A percentile compares a stretch with the other conserved stretches of the same genome.
phyloP scores from a whole-genome alignment of 2,329 filamentous ascomycete species.

The Macrophomina tecta region DNA sequence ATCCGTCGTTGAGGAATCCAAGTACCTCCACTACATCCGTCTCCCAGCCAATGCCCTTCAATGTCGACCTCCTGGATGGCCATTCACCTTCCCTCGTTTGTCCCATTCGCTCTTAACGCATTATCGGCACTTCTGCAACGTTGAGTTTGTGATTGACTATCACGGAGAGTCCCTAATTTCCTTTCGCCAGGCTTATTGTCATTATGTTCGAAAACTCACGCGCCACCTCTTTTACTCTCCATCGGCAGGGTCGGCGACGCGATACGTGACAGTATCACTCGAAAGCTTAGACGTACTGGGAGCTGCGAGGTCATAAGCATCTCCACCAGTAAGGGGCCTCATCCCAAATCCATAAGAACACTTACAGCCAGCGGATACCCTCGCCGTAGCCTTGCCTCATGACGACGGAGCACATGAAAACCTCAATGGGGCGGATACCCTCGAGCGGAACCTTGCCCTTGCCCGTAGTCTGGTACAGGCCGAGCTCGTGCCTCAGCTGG shows the following conservation, averaged over 20 bases:
- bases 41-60: background rate
- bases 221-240: background rate
- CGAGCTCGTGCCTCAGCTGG: conserved; percentile 88
- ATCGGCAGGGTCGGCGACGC: background rate
- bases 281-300: conserved; percentile 21
- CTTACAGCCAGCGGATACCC: conserved; percentile 47
- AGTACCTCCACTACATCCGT: background rate
- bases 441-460: conserved; percentile 94
- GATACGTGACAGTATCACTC: background rate
- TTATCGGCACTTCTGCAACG: background rate
- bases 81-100: background rate
- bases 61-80: background rate
- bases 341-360: background rate
- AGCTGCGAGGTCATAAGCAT: background rate
- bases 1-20: background rate
- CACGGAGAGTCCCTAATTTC: no score
- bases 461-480: conserved; percentile 93
- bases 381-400: conserved; percentile 82
- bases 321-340: no score
- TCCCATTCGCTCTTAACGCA: background rate
- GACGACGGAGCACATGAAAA: conserved; percentile 97
- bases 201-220: background rate
- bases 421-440: conserved; percentile 91
- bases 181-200: background rate
- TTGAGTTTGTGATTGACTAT: conserved; percentile 5